A percentile compares a stretch with the other conserved stretches of the same genome.
Conservation (phyloP, 345 rosid genomes). For the Eutrema japonicum region DNA sequence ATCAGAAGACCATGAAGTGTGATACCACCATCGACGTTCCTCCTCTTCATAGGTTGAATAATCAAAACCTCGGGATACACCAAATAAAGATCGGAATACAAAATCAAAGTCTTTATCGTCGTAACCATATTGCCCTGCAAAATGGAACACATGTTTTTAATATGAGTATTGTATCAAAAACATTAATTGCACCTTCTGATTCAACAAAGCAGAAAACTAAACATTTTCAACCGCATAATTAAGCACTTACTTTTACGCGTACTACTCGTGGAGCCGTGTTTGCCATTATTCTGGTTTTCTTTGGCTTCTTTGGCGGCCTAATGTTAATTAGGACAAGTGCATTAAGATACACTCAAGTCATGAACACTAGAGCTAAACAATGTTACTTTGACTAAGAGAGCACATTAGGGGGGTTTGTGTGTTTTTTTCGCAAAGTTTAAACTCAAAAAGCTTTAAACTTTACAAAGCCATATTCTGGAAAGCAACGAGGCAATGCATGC, state of each 20-base stretch:
- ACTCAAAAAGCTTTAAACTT: not conserved
- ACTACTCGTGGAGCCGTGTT: constrained; percentile 36
- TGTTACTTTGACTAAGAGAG: not conserved
- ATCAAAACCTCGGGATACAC: constrained; percentile 48
- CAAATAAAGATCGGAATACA: constrained; percentile 58
- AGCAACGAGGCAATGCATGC: not conserved
- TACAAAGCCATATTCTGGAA: not conserved
- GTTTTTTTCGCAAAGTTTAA: constrained; percentile 4
- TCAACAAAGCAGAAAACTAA: not conserved
- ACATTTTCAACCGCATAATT: not conserved
- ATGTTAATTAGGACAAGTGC: constrained; percentile 49
- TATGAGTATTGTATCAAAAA: not conserved
- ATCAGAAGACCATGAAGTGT: constrained; percentile 45
- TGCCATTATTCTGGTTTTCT: constrained; percentile 32
- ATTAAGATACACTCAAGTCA: constrained; percentile 14
- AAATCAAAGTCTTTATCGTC: constrained; percentile 55
- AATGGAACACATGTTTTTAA: constrained; percentile 18
- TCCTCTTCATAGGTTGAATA: constrained; percentile 53
- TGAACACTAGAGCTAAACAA: not conserved
- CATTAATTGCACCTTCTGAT: not conserved
- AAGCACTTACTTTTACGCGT: constrained; percentile 56
- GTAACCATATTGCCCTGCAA: constrained; percentile 54
- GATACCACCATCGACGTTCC: constrained; percentile 47
- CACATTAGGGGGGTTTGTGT: not conserved
- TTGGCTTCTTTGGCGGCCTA: constrained; percentile 48